Conservation (phyloP, 352 stramenopile species). For the Achlya hypogyna region DNA sequence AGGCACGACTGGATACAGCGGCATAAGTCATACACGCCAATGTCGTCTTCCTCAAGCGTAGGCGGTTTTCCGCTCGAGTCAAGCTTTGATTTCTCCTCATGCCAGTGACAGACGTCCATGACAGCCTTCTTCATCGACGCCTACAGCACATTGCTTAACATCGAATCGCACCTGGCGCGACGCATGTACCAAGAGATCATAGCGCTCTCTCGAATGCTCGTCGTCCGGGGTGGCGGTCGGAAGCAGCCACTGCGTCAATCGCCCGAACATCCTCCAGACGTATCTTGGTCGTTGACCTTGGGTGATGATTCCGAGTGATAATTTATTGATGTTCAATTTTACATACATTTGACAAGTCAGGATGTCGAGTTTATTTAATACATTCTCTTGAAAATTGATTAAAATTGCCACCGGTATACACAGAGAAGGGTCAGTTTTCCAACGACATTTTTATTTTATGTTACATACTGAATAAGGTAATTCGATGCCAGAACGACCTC, state of each 20-base stretch:
- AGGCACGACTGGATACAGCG: constrained; percentile 6
- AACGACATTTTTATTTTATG: no score
- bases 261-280: constrained; percentile 11
- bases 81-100: constrained; percentile 18
- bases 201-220: constrained; percentile 13
- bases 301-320: no score
- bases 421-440: no score
- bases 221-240: constrained; percentile 10
- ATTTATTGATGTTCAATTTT: no score
- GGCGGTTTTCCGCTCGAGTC: background rate
- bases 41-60: constrained; percentile 8
- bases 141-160: background rate
- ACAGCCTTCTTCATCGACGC: constrained; percentile 16
- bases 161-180: background rate
- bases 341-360: no score
- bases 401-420: no score
- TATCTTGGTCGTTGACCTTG: background rate
- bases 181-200: constrained; percentile 11
- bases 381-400: no score
- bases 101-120: constrained; percentile 20
- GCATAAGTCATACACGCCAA: constrained; percentile 11
- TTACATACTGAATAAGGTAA: no score
- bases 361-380: no score
- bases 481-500: no score
- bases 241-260: constrained; percentile 9